Evolutionary conservation across 805 yeast genomes (phyloP).

Genomic region (Saccharomycopsis javanensis): DNA sequence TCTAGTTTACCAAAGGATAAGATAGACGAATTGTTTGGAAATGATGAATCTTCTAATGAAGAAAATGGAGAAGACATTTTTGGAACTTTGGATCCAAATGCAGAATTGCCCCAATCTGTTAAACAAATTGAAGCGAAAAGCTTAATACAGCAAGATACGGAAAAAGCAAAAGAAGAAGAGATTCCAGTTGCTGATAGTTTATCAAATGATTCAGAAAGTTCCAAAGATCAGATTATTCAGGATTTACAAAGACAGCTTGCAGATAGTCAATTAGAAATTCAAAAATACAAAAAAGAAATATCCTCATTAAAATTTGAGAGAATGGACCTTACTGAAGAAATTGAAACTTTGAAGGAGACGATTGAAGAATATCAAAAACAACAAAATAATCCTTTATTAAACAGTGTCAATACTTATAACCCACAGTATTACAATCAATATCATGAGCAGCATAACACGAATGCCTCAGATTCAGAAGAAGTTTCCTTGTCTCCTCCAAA

Average conservation of each 20-base stretch:
- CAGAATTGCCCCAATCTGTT: conserved; percentile 7
- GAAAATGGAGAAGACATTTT: conserved; percentile 14
- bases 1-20: conserved; percentile 27
- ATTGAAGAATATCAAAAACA: conserved; percentile 23
- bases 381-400: conserved; percentile 19
- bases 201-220: not conserved
- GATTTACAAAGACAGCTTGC: conserved; percentile 27
- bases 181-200: not conserved
- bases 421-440: not conserved
- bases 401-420: not conserved
- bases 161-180: not conserved
- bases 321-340: conserved; percentile 29
- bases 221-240: conserved; percentile 20
- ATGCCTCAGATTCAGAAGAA: conserved; percentile 16
- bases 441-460: not conserved
- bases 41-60: not conserved
- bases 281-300: conserved; percentile 27
- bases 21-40: conserved; percentile 11
- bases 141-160: not conserved
- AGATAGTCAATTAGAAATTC: conserved; percentile 31
- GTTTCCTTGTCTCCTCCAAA: conserved; percentile 16
- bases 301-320: conserved; percentile 28
- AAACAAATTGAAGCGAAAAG: conserved; percentile 1
- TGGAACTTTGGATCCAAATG: conserved; percentile 6
- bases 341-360: conserved; percentile 25